phyloP scores from a whole-genome alignment of 2,329 filamentous ascomycete species.

The Apiospora hydei region DNA sequence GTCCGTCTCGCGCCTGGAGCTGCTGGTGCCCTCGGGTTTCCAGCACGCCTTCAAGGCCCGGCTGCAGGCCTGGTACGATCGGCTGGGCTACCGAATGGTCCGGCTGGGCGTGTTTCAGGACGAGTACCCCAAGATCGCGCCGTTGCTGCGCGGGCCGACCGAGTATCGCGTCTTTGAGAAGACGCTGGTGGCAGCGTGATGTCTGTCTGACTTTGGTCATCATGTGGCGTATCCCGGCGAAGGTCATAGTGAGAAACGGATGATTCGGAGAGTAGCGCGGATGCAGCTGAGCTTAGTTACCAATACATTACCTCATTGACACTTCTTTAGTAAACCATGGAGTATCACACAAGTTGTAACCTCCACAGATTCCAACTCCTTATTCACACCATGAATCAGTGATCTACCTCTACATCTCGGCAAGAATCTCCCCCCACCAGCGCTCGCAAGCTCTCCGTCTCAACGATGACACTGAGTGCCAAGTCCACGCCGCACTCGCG shows the following conservation, averaged over 20 bases:
- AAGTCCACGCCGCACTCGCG: background rate
- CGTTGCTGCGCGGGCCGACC: conserved; percentile 34
- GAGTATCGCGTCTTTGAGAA: conserved; percentile 39
- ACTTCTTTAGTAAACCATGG: too few relatives aligned
- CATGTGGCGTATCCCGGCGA: background rate
- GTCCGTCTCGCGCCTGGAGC: conserved; percentile 33
- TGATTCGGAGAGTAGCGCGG: background rate
- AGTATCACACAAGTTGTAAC: too few relatives aligned
- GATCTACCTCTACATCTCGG: background rate
- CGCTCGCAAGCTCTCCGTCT: background rate
- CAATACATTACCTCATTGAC: background rate
- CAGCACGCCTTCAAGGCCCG: conserved; percentile 38
- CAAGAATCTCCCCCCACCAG: background rate
- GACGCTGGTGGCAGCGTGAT: conserved; percentile 27
- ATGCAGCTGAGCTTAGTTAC: background rate
- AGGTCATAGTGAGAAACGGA: background rate
- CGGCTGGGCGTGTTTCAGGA: conserved; percentile 32
- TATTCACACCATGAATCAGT: background rate
- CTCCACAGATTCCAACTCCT: too few relatives aligned
- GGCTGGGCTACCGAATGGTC: conserved; percentile 36
- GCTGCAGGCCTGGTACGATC: conserved; percentile 40
- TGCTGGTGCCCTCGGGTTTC: conserved; percentile 38
- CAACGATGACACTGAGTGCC: background rate
- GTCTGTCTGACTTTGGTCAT: background rate
- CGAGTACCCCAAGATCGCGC: conserved; percentile 33